phyloP scores from a whole-genome alignment of 805 yeast species.

The Kuraishia floccosa region DNA sequence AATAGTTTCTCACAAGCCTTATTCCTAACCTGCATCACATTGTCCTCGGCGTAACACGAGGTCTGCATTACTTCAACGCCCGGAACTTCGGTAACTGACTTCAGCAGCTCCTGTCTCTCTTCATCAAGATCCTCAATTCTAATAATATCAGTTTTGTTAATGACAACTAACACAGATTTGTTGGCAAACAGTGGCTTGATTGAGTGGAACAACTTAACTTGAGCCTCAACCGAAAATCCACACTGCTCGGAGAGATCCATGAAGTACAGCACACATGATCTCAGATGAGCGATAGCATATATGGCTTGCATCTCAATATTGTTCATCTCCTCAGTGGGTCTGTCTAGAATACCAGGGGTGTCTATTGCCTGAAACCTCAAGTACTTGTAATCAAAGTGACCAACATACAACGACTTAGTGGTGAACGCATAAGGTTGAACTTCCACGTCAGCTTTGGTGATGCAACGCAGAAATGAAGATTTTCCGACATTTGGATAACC shows the following conservation, averaged over 20 bases:
- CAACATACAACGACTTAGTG: conserved; percentile 93
- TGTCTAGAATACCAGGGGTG: conserved; percentile 97
- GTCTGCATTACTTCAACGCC: conserved; percentile 90
- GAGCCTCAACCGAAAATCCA: conserved; percentile 96
- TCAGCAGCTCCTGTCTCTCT: conserved; percentile 61
- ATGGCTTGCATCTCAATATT: conserved; percentile 99
- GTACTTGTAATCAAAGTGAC: conserved; percentile 97
- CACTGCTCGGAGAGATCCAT: conserved; percentile 99
- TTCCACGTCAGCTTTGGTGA: conserved; percentile 97
- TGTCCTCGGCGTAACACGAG: conserved; percentile 90
- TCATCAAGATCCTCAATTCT: conserved; percentile 72
- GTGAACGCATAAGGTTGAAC: conserved; percentile 99
- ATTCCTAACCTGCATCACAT: conserved; percentile 92
- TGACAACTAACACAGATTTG: conserved; percentile 89
- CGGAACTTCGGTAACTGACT: conserved; percentile 50
- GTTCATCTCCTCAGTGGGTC: conserved; percentile 99
- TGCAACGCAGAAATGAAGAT: conserved; percentile 84
- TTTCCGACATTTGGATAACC: conserved; percentile 99
- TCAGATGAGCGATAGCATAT: conserved; percentile 95
- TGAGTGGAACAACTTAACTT: conserved; percentile 92
- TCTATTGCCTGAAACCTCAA: conserved; percentile 97
- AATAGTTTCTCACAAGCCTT: conserved; percentile 94
- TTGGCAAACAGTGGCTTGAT: conserved; percentile 96
- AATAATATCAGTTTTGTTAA: conserved; percentile 91
- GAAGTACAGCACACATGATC: conserved; percentile 92